Base-by-base conservation (phyloP, 305 asterid species). In the Stenogyne calaminthoides region DNA sequence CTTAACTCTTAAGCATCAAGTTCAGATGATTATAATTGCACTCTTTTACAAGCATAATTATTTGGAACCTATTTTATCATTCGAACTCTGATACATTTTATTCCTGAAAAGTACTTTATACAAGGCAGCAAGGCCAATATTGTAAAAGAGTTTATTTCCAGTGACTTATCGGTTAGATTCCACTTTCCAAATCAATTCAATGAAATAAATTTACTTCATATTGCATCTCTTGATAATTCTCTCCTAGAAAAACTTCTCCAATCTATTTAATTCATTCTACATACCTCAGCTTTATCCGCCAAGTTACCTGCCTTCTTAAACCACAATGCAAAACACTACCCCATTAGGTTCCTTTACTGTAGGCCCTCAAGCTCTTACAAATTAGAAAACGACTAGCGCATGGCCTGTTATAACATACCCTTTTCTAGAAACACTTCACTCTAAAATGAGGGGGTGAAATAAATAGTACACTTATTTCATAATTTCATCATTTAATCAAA, bases 321-420 rank as follows among this genome's bases (percentile, higher is more conserved):
- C 42, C 63, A 62, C 3, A 52, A 47, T 59, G 42, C 64, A 63
- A 63, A 14, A 64, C 62, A 8, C 40, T 37, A 9, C 32, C 61
- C 62, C 5, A 12, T 73, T 32, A 40, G 59, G 65, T 65, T 55
- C 49, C 71, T 55, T 27, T 25, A 4, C 14, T 40, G 25, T 56
- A 73, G 25, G 56, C 15, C 47, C 77, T 27, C 49, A 16, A 54
- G 67, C 44, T 39, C 58, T 16, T 27, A 64, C 32, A 37, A 15
- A 64, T 16, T 19, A 54, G 20, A 32, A 12, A 65, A 27, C 16
- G 39, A 12, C 25, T 37, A 37, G 34, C 9, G 18, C 60, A 51
- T 57, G 42, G 4, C 61, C 34, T 22, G 0, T 46, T 64, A 32
- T n/a, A 1, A 20, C 73, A 61, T 55, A 49, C 34, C 25, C 15